Evolutionary conservation across 768 basidiomycete species (phyloP).

Genomic region (Lyophyllum shimeji): DNA sequence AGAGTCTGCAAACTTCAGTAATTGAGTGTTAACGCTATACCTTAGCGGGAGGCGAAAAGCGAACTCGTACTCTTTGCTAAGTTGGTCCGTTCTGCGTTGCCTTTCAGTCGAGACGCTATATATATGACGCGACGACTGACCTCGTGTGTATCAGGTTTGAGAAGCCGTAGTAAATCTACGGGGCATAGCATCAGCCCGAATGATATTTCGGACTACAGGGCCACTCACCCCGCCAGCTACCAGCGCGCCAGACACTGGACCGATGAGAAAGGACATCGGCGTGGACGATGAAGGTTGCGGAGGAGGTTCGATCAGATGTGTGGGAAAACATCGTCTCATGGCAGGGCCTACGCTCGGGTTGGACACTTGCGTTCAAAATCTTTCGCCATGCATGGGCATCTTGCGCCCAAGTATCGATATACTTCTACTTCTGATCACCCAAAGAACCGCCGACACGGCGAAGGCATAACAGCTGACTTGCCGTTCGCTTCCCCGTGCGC

Average conservation of each 20-base stretch:
- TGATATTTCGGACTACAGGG: neutral
- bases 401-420: neutral
- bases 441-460: neutral
- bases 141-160: slow-evolving; percentile 61
- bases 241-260: slow-evolving; percentile 69
- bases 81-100: slow-evolving; percentile 49
- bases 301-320: neutral
- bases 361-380: neutral
- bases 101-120: slow-evolving; percentile 1
- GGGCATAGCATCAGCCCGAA: neutral
- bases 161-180: slow-evolving; percentile 69
- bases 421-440: neutral
- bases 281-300: too few relatives aligned
- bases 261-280: slow-evolving; percentile 66
- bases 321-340: slow-evolving; percentile 7
- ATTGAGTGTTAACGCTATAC: neutral
- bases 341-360: too few relatives aligned
- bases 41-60: neutral
- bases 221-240: slow-evolving; percentile 62
- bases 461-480: neutral
- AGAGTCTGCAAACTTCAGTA: slow-evolving; percentile 45
- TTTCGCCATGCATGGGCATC: too few relatives aligned
- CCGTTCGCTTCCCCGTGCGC: neutral
- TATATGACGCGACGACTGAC: slow-evolving; percentile 26
- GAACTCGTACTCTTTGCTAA: slow-evolving; percentile 50